Base-by-base conservation (phyloP, 805 yeast species). In the Pichia heedii region DNA sequence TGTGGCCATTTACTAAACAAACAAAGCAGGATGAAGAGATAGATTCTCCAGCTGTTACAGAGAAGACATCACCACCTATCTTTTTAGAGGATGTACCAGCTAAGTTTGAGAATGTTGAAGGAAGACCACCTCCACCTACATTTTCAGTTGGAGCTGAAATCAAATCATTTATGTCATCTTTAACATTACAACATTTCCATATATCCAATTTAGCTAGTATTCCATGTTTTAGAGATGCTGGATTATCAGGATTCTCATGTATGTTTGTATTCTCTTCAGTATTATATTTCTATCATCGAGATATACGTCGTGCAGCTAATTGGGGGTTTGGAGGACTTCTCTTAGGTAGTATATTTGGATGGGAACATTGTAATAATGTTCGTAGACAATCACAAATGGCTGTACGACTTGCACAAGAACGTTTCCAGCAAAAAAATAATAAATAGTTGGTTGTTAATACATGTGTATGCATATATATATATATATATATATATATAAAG, bases 361-460 rank as follows among this genome's bases (percentile, higher is more conserved):
- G 96, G 96, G 96, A 89, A 58, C 95, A 87, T 62, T 89, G 97
- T 61, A 71, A 95, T 46, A 69, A 77, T 39, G 71, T 77, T 38
- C 71, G 95, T 59, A 70, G 81, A 54, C 74, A 76, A 49, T 77
- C 84, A 43, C 71, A 77, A 57, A 73, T 74, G 47, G 78, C 80
- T 45, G 81, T 89, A 39, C 79, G 76, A 45, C 62, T 74, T 54
- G 95, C 95, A 0, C 79, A 77, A 53, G 74, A 74, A 45, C 68
- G 57, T 19, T 63, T 48, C 41, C 55, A 39, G 16, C 16, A 12
- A 29, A 29, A 16, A 29, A 29, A 13, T 16, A 29, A 29, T 16
- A 29, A 29, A 16, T 13, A 2, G 13, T 3, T 24, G 27, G 13
- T 24, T n/a, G n/a, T n/a, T n/a, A n/a, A n/a, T n/a, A 9, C 24